Evolutionary conservation across 495 filamentous ascomycete genomes (phyloP), one percentile per base, ranked within the genome.

Genomic region (Staphylotrichum longicolle): DNA sequence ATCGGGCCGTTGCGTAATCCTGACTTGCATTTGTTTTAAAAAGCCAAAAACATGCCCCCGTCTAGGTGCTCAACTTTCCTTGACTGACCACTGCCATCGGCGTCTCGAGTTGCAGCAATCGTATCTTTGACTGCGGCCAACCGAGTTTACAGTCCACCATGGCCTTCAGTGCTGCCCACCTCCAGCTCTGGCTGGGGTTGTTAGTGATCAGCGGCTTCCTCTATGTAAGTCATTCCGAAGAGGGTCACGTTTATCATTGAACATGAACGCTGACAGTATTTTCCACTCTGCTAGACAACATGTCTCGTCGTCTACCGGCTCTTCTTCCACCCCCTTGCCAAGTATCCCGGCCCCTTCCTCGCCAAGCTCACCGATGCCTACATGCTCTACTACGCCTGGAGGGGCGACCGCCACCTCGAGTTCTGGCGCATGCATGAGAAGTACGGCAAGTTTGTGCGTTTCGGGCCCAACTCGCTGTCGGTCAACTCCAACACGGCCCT

Each of bases 311-410:
- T 81, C 54, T 87, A 87, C 69, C 72, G 78, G 14, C 40, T 86
- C 46, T 84, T 78, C 62, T 79, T 89, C 65, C 87, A 89, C 66
- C 86, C 86, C 5, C 70, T 88, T 5, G 78, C 84, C n/a, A 84
- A 82, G 64, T 88, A 88, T 60, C 86, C 86, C 2, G 87, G 87
- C 0, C 87, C 86, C 0, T 72, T 83, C 39, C 68, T 86, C 2
- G 83, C 79, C 55, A 83, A 80, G 66, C 71, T 85, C 47, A 83
- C 85, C 20, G 77, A 81, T 63, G 78, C 76, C 59, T 81, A 85
- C 68, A 74, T 79, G 44, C 74, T 80, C 42, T 84, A 85, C 61
- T 79, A 87, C 71, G 77, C 83, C 30, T 85, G 74, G 70, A 78
- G 76, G 61, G 82, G 84, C 45, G 83, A 89, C 65, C 74, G 79